Conservation (phyloP, 2,329 filamentous ascomycete species). For the Hirsutella rhossiliensis region DNA sequence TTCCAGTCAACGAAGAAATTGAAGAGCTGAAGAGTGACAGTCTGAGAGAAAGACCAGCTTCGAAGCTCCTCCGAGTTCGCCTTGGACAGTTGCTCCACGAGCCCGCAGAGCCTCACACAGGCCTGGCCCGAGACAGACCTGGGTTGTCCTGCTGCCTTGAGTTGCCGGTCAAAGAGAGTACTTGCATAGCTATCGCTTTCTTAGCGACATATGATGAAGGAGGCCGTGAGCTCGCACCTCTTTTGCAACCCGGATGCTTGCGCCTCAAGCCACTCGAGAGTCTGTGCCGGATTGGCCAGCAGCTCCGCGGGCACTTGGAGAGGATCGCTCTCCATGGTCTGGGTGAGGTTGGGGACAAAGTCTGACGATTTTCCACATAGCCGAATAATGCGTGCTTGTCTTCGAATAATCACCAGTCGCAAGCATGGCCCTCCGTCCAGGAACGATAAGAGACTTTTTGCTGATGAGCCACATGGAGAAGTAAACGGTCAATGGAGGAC, state of each 20-base stretch:
- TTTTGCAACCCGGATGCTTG: constrained; percentile 20
- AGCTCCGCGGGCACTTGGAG: constrained; percentile 17
- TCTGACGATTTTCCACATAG: constrained; percentile 1
- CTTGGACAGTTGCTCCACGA: constrained; percentile 46
- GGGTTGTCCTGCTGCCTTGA: constrained; percentile 38
- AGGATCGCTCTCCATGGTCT: constrained; percentile 7
- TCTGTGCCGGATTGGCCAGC: constrained; percentile 22
- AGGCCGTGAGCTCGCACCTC: constrained; percentile 9
- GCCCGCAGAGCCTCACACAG: constrained; percentile 46
- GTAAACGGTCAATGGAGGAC: neutral
- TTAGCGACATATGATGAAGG: constrained; percentile 1
- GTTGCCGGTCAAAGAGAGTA: constrained; percentile 33
- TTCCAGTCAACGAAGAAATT: constrained; percentile 56
- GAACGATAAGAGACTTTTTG: too few relatives aligned
- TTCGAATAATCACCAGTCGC: neutral
- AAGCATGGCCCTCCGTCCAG: too few relatives aligned
- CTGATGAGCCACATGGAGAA: too few relatives aligned
- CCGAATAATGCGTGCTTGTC: neutral
- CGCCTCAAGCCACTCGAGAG: constrained; percentile 31
- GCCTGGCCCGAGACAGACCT: constrained; percentile 43
- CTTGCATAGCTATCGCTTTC: constrained; percentile 17
- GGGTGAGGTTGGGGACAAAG: neutral
- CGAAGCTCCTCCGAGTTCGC: constrained; percentile 30
- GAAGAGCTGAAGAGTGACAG: constrained; percentile 38
- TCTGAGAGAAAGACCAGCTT: constrained; percentile 38